Percentiles rank a stretch among this genome's conserved stretches.
phyloP scores from a whole-genome alignment of 2,329 filamentous ascomycete species.

The Monilinia fructigena region DNA sequence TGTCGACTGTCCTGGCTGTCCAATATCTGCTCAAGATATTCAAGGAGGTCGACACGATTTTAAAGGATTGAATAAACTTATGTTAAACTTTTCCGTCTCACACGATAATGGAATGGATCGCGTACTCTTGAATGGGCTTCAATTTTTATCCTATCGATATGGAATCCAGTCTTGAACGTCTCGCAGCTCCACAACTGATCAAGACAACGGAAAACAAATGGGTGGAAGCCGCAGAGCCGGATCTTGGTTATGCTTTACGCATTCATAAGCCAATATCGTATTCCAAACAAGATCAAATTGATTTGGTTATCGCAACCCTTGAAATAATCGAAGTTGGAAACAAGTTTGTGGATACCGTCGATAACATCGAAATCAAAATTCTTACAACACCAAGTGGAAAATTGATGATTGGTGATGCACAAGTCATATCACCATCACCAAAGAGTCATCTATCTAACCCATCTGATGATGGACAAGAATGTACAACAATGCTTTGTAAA shows the following conservation, averaged over 20 bases:
- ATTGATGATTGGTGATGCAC: conserved; percentile 54
- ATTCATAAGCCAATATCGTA: conserved; percentile 44
- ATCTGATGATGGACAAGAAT: conserved; percentile 41
- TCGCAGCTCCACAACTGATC: conserved; percentile 49
- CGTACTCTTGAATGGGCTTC: conserved; percentile 58
- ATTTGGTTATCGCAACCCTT: conserved; percentile 54
- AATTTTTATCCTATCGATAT: conserved; percentile 56
- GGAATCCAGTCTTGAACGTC: conserved; percentile 41
- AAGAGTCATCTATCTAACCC: conserved; percentile 34
- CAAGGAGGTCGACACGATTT: conserved; percentile 34
- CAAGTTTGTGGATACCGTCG: conserved; percentile 54
- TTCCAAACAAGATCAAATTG: conserved; percentile 52
- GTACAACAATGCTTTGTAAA: conserved; percentile 53
- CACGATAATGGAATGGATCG: conserved; percentile 45
- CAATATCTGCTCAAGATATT: conserved; percentile 42
- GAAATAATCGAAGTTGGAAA: conserved; percentile 60
- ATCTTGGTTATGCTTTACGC: conserved; percentile 35
- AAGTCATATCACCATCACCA: conserved; percentile 35
- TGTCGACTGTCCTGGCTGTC: conserved; percentile 56
- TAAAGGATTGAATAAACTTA: conserved; percentile 41
- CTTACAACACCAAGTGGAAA: conserved; percentile 57
- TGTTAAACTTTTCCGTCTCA: conserved; percentile 56
- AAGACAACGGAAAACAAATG: conserved; percentile 38
- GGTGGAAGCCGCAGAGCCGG: conserved; percentile 34
- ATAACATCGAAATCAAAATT: conserved; percentile 58